Evolutionary conservation across 2,329 filamentous ascomycete species (phyloP).

Genomic region (Monosporascus sp.): DNA sequence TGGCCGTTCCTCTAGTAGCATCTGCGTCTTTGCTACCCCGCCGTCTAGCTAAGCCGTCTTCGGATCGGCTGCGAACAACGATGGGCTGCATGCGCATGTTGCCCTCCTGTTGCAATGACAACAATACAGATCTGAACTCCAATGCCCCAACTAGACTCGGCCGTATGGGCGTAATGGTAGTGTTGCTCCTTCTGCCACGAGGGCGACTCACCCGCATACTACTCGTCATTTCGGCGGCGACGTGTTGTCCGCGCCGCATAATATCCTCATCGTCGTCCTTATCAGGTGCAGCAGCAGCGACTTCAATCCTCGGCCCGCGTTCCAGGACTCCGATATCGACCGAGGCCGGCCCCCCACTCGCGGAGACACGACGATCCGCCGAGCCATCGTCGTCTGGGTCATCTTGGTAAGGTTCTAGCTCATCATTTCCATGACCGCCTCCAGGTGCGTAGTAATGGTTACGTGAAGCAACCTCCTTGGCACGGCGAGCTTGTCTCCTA

Average conservation of each 20-base stretch:
- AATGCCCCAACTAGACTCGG: constrained; percentile 90
- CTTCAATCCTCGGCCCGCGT: constrained; percentile 41
- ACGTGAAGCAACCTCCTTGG: constrained; percentile 66
- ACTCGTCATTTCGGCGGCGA: constrained; percentile 78
- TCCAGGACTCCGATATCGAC: constrained; percentile 40
- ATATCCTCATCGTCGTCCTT: constrained; percentile 51
- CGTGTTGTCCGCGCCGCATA: constrained; percentile 50
- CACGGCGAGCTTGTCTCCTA: constrained; percentile 52
- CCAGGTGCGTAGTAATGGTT: constrained; percentile 64
- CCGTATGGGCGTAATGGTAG: constrained; percentile 76
- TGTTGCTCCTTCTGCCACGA: constrained; percentile 59
- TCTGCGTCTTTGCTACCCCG: neutral
- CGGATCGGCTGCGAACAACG: constrained; percentile 63
- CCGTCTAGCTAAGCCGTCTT: constrained; percentile 38
- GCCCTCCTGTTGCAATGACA: constrained; percentile 77
- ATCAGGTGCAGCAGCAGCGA: constrained; percentile 33
- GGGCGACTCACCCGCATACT: constrained; percentile 87
- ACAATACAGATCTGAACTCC: constrained; percentile 86
- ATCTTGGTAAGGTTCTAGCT: constrained; percentile 60
- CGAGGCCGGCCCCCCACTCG: constrained; percentile 23
- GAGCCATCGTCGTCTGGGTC: constrained; percentile 49
- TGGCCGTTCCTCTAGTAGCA: constrained; percentile 7
- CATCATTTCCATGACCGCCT: constrained; percentile 43
- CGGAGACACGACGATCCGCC: constrained; percentile 20
- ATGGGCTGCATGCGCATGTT: constrained; percentile 69